Conservation (phyloP, 352 stramenopile genomes). For the Aphanomyces euteiches region DNA sequence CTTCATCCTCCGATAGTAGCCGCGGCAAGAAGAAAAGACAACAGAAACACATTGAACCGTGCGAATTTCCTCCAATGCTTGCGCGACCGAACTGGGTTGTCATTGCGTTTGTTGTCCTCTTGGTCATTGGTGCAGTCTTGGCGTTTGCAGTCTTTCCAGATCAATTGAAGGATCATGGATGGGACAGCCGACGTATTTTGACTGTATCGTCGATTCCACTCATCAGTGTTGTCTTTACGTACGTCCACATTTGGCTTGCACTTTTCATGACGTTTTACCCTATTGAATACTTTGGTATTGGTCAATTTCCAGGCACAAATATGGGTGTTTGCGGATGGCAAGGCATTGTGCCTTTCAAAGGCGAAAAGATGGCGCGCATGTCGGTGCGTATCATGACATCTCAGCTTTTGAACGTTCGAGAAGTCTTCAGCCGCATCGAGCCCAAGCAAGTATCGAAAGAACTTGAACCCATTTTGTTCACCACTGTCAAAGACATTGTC, state of each 20-base stretch:
- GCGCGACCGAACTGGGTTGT: slow-evolving; percentile 65
- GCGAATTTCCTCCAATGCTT: slow-evolving; percentile 81
- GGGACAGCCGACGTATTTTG: slow-evolving; percentile 60
- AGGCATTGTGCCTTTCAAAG: slow-evolving; percentile 96
- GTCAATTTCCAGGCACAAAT: slow-evolving; percentile 84
- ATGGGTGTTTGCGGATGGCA: slow-evolving; percentile 94
- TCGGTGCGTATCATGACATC: slow-evolving; percentile 91
- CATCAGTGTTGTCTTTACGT: slow-evolving; percentile 89
- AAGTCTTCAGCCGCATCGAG: slow-evolving; percentile 91
- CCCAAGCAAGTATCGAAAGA: slow-evolving; percentile 87
- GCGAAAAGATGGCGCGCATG: slow-evolving; percentile 95
- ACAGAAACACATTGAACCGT: slow-evolving; percentile 36
- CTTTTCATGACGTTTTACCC: slow-evolving; percentile 99
- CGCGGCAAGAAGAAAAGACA: slow-evolving; percentile 3
- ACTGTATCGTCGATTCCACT: slow-evolving; percentile 81
- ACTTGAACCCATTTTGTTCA: slow-evolving; percentile 90
- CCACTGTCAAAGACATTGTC: slow-evolving; percentile 82
- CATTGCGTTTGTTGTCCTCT: slow-evolving; percentile 44
- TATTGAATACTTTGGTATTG: slow-evolving; percentile 88
- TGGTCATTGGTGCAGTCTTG: slow-evolving; percentile 52
- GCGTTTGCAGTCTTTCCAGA: slow-evolving; percentile 75
- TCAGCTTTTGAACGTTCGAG: slow-evolving; percentile 89
- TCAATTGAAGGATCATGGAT: slow-evolving; percentile 47
- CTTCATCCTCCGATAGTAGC: not conserved
- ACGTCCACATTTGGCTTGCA: slow-evolving; percentile 94